Base-by-base conservation (phyloP, 2,329 filamentous ascomycete species). In the Xylaria sp. region DNA sequence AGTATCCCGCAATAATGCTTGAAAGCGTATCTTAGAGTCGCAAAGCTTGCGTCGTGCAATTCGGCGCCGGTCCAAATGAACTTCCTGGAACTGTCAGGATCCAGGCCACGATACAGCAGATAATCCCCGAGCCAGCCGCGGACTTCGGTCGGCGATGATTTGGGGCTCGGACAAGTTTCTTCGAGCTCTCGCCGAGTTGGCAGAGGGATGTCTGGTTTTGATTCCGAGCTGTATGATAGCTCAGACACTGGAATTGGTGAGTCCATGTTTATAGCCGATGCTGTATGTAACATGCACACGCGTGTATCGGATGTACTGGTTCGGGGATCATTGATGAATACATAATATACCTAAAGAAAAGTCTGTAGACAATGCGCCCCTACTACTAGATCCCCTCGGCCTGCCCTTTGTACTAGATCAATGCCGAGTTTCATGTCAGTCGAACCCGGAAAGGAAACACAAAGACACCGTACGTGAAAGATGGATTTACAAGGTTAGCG, bases 41-140 rank as follows among this genome's bases (percentile, higher is more conserved):
- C 2, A 19, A 51, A 50, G 9, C 45, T 59, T 9, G 59, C 60
- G 21, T 34, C 50, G 21, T 72, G 66, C 47, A 72, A 39, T 32
- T 74, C 70, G 4, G 39, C 8, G 14, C 69, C 71, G 1, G 67
- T 57, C 70, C 61, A 66, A 55, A 73, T 56, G 61, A 70, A 70
- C 2, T 51, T 56, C 1, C 58, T 36, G 2, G 67, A 48, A 11
- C 36, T 56, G 5, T 36, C 30, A 21, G 67, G 53, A 4, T 70
- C 45, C 9, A 70, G 34, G 9, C 71, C 69, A 7, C 71, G 67
- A 39, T 71, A 70, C 14, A 32, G 9, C 9, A 73, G 65, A 62
- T 71, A 70, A n/a, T 12, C n/a, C 19, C 32, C 11, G 19, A 73
- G 30, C 67, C 67, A 73, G 24, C 67, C 55, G 5, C 69, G 66